These are phyloP conservation scores for Helianthus tuberosus DNA, from an alignment of 129 eudicot species.

Conservation along the genomic window DNA sequence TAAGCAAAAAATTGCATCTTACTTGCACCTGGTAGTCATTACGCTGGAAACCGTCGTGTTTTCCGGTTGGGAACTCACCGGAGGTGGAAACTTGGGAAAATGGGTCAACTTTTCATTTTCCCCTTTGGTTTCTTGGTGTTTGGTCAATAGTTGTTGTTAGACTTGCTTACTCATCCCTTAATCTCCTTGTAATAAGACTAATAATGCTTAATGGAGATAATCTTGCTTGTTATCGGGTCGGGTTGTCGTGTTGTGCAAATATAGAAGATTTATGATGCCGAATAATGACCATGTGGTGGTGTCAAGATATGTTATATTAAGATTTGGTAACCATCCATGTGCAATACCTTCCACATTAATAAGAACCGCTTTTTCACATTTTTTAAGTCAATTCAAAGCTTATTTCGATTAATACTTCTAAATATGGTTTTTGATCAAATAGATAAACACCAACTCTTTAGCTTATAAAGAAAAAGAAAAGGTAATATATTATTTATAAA, in stretches of 20 bases:
- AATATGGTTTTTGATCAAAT: too few relatives aligned
- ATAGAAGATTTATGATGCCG: neutral
- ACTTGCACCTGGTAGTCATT: conserved; percentile 77
- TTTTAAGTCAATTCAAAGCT: neutral
- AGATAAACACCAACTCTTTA: too few relatives aligned
- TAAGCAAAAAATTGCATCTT: conserved; percentile 26
- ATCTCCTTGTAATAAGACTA: conserved; percentile 28
- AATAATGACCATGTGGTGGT: conserved; percentile 3
- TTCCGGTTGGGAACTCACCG: conserved; percentile 56
- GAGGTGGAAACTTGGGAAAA: conserved; percentile 68
- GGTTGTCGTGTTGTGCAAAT: neutral
- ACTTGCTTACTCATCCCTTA: conserved; percentile 31
- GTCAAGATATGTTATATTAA: conserved; percentile 9
- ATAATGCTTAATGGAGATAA: conserved; percentile 23
- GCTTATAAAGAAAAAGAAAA: too few relatives aligned
- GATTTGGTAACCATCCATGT: neutral
- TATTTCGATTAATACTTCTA: too few relatives aligned
- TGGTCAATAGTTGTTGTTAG: conserved; percentile 21
- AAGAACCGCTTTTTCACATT: neutral
- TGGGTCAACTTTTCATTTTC: conserved; percentile 19
- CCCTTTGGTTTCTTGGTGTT: conserved; percentile 21
- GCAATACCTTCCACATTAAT: conserved; percentile 1
- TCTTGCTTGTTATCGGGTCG: conserved; percentile 11
- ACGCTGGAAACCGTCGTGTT: conserved; percentile 28
- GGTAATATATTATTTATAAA: too few relatives aligned